Evolutionary conservation across 257 asterid genomes (phyloP).

Genomic region (Solanum bukasovii): DNA sequence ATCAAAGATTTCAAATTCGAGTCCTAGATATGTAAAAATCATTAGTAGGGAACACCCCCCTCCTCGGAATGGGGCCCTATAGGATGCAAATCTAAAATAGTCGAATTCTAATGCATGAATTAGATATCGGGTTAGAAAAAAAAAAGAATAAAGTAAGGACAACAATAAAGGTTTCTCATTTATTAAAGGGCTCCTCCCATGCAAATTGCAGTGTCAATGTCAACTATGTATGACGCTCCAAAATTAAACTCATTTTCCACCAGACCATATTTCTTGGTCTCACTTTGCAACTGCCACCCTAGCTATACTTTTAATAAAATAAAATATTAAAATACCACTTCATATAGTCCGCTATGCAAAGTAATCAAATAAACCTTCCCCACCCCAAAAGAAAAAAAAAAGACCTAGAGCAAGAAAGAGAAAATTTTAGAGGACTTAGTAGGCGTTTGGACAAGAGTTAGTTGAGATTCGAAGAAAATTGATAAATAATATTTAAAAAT

Average conservation of each 20-base stretch:
- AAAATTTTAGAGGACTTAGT: neutral
- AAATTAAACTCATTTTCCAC: slow-evolving; percentile 14
- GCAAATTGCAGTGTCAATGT: neutral
- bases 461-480: neutral
- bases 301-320: neutral
- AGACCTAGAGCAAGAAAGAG: neutral
- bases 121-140: no score
- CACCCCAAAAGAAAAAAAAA: neutral
- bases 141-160: neutral
- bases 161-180: neutral
- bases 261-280: slow-evolving; percentile 8
- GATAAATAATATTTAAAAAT: neutral
- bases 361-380: neutral
- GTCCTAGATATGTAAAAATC: no score
- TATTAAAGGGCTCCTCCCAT: slow-evolving; percentile 5
- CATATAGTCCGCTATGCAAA: neutral
- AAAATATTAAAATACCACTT: slow-evolving; percentile 1
- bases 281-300: neutral
- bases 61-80: no score
- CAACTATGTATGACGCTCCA: slow-evolving; percentile 8
- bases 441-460: neutral
- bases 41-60: no score
- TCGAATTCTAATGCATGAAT: no score
- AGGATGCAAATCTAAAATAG: no score
- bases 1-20: no score